These are phyloP conservation scores for Gossypium mustelinum DNA, from an alignment of 345 rosid genomes.

Conservation along the genomic window DNA sequence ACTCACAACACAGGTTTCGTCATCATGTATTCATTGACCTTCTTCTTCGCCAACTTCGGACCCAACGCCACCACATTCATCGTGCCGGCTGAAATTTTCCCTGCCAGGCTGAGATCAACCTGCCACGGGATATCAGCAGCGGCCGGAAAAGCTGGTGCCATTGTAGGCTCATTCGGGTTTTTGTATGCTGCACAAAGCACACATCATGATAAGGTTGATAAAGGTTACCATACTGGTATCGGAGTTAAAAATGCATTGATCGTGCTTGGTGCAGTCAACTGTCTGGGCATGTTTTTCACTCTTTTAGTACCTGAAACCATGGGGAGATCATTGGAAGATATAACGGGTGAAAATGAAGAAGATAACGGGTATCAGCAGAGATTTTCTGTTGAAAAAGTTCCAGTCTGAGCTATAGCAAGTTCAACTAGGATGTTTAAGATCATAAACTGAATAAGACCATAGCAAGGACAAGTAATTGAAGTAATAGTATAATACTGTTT, in stretches of 20 bases:
- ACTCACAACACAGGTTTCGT: slow-evolving; percentile 40
- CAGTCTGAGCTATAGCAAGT: neutral
- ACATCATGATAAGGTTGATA: slow-evolving; percentile 8
- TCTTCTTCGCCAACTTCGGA: slow-evolving; percentile 56
- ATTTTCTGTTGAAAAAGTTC: neutral
- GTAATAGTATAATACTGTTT: too few relatives aligned
- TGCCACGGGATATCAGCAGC: slow-evolving; percentile 60
- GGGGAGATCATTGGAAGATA: slow-evolving; percentile 51
- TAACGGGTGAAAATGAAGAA: slow-evolving; percentile 43
- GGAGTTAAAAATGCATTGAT: slow-evolving; percentile 44
- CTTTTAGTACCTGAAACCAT: slow-evolving; percentile 49
- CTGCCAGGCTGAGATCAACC: slow-evolving; percentile 52
- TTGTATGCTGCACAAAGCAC: slow-evolving; percentile 39
- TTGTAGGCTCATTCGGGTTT: slow-evolving; percentile 49
- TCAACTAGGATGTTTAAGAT: neutral
- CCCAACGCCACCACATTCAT: slow-evolving; percentile 58
- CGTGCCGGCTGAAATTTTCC: slow-evolving; percentile 55
- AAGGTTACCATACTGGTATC: slow-evolving; percentile 47
- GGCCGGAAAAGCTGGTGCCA: slow-evolving; percentile 49
- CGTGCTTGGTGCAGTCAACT: slow-evolving; percentile 38
- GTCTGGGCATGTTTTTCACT: slow-evolving; percentile 40
- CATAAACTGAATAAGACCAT: neutral
- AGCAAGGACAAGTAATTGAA: neutral
- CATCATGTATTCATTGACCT: slow-evolving; percentile 39
- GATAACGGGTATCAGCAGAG: neutral